A percentile compares a stretch with the other conserved stretches of the same genome.
Conservation (phyloP, 257 asterid genomes). For the Solanum piurae region DNA sequence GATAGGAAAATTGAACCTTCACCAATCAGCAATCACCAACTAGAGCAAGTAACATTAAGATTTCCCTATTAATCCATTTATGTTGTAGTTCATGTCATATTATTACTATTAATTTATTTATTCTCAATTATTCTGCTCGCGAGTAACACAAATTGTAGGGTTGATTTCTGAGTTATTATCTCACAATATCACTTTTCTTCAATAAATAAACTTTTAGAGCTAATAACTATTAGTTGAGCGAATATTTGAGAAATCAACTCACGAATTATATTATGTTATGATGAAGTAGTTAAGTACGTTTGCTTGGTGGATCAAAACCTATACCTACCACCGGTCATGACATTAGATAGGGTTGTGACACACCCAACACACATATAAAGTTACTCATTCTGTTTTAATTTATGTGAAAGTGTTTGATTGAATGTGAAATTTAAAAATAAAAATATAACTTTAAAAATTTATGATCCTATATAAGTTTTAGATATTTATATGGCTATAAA, state of each 20-base stretch:
- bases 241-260: too few relatives aligned
- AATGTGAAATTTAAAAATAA: background rate
- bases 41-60: background rate
- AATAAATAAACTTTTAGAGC: background rate
- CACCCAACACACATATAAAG: background rate
- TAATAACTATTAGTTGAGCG: too few relatives aligned
- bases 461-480: background rate
- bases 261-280: background rate
- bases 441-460: background rate
- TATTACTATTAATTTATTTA: background rate
- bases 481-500: background rate
- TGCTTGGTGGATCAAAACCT: background rate
- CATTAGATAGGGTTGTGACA: background rate
- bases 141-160: background rate
- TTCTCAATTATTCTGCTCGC: background rate
- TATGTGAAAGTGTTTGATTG: background rate
- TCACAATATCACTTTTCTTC: background rate
- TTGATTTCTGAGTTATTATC: background rate
- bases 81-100: background rate
- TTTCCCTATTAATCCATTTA: background rate
- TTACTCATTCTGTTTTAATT: background rate
- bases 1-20: background rate
- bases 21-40: background rate
- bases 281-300: background rate
- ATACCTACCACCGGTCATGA: background rate